Conservation (phyloP, 129 eudicot species). For the Cynara cardunculus region DNA sequence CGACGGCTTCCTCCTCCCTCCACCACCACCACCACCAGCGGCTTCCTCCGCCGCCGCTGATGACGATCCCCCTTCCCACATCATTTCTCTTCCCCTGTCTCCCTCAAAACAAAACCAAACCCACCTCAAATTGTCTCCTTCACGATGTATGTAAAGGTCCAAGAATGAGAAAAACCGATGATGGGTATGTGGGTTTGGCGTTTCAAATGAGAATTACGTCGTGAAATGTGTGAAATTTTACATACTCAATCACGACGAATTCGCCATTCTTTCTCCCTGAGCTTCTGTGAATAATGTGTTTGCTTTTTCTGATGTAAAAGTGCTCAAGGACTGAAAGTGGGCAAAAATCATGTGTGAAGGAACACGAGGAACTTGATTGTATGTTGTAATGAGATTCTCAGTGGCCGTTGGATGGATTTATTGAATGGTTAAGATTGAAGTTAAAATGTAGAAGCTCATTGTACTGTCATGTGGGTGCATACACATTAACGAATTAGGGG, state of each 20-base stretch:
- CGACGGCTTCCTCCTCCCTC: conserved; percentile 75
- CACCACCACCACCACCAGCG: conserved; percentile 19
- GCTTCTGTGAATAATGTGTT: neutral
- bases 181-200: neutral
- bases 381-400: neutral
- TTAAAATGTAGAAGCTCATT: neutral
- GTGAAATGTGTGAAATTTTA: neutral
- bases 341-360: neutral
- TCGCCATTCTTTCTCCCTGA: neutral
- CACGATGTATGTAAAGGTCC: neutral
- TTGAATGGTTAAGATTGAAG: neutral
- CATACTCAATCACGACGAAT: neutral
- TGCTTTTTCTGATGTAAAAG: neutral
- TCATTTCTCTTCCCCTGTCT: conserved; percentile 35
- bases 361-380: neutral
- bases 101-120: neutral
- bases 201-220: neutral
- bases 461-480: neutral
- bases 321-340: neutral
- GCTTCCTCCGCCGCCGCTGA: conserved; percentile 18
- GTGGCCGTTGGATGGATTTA: neutral
- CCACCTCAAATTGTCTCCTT: neutral
- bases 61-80: conserved; percentile 49
- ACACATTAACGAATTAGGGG: neutral
- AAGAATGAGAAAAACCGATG: too few relatives aligned